Evolutionary conservation across 116 monocot species (phyloP), one percentile per base, ranked within the genome.

Genomic region (Zostera marina): DNA sequence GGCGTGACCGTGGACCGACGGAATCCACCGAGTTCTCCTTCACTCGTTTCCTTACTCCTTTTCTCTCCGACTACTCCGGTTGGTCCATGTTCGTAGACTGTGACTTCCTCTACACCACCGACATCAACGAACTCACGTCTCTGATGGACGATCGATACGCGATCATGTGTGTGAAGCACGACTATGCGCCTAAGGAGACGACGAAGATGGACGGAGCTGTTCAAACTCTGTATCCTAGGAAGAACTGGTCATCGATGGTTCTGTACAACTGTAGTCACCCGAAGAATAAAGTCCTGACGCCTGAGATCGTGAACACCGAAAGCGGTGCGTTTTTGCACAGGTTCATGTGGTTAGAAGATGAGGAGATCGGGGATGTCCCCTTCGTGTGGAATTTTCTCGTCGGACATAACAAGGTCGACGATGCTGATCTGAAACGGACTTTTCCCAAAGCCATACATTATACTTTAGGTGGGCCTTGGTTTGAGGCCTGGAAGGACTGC

Each of bases 241-340:
- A 92, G 77, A 92, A 92, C 70, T 92, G 91, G 91, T 82, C 82
- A 3, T 82, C 82, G 8, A 85, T 92, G 86, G 91, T 91, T 55
- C 66, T 91, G 48, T 91, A 91, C 73, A 91, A 91, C 64, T 91
- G 82, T 64, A 70, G 23, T 1, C 91, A 91, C 56, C 85, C 81
- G 23, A 85, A 91, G 75, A 85, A 91, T 58, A 59, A 15, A 44
- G 54, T 63, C 10, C 72, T 91, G 40, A 79, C 72, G n/a, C 85
- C 82, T 20, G 82, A 82, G 43, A 44, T 62, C 5, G 82, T 82
- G 22, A 82, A 73, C 63, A 68, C 59, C 21, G 72, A 81, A 65
- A 73, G 74, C 12, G 91, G 91, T 20, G 85, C 91, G 0, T 91
- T 79, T 53, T 66, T 91, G 58, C 91, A 85, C 64, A 65, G 85